These are phyloP conservation scores for Pharnaceum exiguum DNA, from an alignment of 148 eudicot species.

Conservation along the genomic window DNA sequence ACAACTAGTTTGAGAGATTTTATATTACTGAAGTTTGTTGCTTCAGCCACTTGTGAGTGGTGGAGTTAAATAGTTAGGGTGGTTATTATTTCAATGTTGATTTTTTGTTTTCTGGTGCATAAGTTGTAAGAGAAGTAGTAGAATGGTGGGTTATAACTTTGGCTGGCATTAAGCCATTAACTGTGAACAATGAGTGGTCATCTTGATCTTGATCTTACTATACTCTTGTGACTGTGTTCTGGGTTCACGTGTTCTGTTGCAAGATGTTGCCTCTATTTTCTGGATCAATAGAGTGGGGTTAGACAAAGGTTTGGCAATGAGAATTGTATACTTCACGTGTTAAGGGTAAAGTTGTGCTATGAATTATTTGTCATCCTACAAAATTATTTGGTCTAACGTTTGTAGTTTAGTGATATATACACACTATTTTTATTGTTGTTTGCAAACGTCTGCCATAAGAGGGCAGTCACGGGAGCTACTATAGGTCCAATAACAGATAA, in stretches of 20 bases:
- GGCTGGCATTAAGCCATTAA: neutral
- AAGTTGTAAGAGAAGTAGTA: neutral
- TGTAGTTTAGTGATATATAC: too few relatives aligned
- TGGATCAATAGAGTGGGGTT: conserved; percentile 9
- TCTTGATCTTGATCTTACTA: too few relatives aligned
- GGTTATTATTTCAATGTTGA: neutral
- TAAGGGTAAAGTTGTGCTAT: too few relatives aligned
- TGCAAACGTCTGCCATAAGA: too few relatives aligned
- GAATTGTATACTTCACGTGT: conserved; percentile 25
- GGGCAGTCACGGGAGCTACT: too few relatives aligned
- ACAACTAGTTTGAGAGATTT: conserved; percentile 8
- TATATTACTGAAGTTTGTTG: conserved; percentile 11
- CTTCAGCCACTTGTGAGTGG: conserved; percentile 3
- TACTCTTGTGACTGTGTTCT: conserved; percentile 22
- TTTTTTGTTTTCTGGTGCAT: neutral
- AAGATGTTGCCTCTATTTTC: conserved; percentile 5
- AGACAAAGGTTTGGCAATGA: conserved; percentile 7
- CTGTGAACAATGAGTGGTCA: neutral
- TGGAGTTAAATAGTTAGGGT: neutral
- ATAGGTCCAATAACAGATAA: too few relatives aligned
- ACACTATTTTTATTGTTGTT: too few relatives aligned
- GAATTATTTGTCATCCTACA: too few relatives aligned
- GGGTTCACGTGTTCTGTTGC: conserved; percentile 25
- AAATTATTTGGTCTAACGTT: too few relatives aligned
- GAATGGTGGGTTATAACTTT: neutral